These are phyloP conservation scores for bread wheat (Triticum aestivum) DNA, from an alignment of 176 grass and related monocot species.

Conservation along the genomic window IWGSC_CS_RefSeq_v2.1 NC_057802.1:596990574-596991073, in stretches of 20 bases:
- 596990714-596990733: background rate
- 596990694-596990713: background rate
- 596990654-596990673: background rate
- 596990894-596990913: conserved; percentile 81
- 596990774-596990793: background rate
- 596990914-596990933: conserved; percentile 83
- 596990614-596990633: background rate
- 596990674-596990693: background rate
- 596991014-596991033: conserved; percentile 81
- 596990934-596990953: conserved; percentile 94
- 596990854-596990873: no score
- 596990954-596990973: conserved; percentile 87
- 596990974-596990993: conserved; percentile 71
- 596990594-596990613: conserved; percentile 5
- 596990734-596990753: background rate
- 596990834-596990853: conserved; percentile 14
- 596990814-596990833: background rate
- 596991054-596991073: conserved; percentile 39
- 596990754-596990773: conserved; percentile 12
- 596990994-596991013: conserved; percentile 86
- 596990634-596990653: conserved; percentile 24
- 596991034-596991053: conserved; percentile 75
- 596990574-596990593: conserved; percentile 29
- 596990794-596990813: background rate
- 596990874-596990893: conserved; percentile 46